Conservation (phyloP, 2,329 filamentous ascomycete genomes). For the Immersiporthe knoxdaviesiana region DNA sequence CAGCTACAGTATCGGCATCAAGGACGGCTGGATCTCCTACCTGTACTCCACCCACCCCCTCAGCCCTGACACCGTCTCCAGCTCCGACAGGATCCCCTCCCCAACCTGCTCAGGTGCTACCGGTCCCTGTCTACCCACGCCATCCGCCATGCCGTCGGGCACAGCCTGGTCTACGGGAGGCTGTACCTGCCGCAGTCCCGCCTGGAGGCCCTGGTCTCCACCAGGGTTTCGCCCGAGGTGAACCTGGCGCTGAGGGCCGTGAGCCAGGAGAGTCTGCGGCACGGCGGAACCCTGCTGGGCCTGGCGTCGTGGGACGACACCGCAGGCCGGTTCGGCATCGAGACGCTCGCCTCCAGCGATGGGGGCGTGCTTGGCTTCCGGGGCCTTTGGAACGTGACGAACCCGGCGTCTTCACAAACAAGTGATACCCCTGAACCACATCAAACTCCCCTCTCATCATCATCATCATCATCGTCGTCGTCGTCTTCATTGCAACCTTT, state of each 20-base stretch:
- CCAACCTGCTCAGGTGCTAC: conserved; percentile 80
- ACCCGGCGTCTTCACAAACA: conserved; percentile 29
- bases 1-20: conserved; percentile 87
- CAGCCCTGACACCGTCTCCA: conserved; percentile 62
- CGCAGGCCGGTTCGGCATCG: conserved; percentile 72
- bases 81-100: conserved; percentile 75
- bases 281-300: conserved; percentile 75
- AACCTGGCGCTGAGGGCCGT: conserved; percentile 82
- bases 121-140: conserved; percentile 64
- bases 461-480: too few species aligned
- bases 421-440: neutral
- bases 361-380: conserved; percentile 85
- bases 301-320: conserved; percentile 81
- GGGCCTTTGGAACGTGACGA: conserved; percentile 76
- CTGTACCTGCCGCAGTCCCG: conserved; percentile 83
- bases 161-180: conserved; percentile 71
- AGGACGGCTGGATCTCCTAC: conserved; percentile 97
- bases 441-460: neutral
- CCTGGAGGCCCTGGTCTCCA: conserved; percentile 83
- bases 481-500: neutral
- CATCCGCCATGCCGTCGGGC: conserved; percentile 22
- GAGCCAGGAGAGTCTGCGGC: conserved; percentile 70
- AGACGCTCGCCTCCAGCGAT: conserved; percentile 91
- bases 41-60: conserved; percentile 89
- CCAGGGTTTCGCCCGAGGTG: conserved; percentile 74